Percentiles rank a stretch among this genome's conserved stretches.
These are phyloP conservation scores for Pseudogymnoascus sp. DNA, from an alignment of 2,329 filamentous ascomycete genomes.

Conservation along the genomic window DNA sequence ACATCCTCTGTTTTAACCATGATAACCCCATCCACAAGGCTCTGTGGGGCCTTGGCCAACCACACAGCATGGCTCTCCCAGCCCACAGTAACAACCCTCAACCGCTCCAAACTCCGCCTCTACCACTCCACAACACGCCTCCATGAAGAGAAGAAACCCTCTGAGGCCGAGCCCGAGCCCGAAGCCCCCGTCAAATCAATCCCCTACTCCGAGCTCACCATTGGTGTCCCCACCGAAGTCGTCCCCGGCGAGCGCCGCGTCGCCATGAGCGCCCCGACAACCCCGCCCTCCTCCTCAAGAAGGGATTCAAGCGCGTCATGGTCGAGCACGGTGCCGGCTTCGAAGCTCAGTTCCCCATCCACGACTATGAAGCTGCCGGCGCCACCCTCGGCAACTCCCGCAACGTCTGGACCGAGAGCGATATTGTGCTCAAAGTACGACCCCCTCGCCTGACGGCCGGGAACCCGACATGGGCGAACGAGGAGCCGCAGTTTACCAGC, in stretches of 20 bases:
- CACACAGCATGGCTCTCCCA: conserved; percentile 3
- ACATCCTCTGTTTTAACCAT: background rate
- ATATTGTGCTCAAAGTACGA: conserved; percentile 81
- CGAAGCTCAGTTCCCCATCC: conserved; percentile 69
- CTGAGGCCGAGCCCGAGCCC: background rate
- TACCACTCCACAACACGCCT: background rate
- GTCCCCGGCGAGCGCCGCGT: conserved; percentile 75
- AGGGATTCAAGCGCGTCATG: conserved; percentile 71
- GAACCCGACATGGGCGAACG: conserved; percentile 16
- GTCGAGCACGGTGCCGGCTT: conserved; percentile 76
- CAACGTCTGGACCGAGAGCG: conserved; percentile 65
- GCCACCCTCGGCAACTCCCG: conserved; percentile 66
- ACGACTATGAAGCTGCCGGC: conserved; percentile 70
- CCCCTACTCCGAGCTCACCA: conserved; percentile 65
- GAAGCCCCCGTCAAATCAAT: conserved; percentile 11
- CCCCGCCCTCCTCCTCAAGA: conserved; percentile 74
- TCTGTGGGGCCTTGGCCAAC: conserved; percentile 8
- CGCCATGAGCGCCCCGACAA: conserved; percentile 80
- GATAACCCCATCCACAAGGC: conserved; percentile 5
- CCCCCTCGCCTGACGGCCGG: conserved; percentile 49
- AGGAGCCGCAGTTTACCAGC: conserved; percentile 36
- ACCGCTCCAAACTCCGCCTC: background rate
- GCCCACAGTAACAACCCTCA: background rate
- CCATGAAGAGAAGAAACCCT: background rate
- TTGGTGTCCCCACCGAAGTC: conserved; percentile 76